phyloP scores from a whole-genome alignment of 441 rosid genomes.

The Populus hybrid region DNA sequence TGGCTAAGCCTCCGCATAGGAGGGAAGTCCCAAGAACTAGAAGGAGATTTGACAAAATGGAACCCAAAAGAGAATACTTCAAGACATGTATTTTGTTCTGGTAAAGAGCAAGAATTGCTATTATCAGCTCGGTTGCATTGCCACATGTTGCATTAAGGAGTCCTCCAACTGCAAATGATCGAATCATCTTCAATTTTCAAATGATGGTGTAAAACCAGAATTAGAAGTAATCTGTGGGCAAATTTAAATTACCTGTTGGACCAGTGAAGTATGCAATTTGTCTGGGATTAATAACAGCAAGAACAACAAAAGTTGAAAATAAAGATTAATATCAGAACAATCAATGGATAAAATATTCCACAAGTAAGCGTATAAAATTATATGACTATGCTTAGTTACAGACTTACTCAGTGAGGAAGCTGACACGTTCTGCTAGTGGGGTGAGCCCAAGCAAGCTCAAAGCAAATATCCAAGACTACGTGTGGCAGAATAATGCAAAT shows the following conservation, averaged over 20 bases:
- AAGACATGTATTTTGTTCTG: constrained; percentile 65
- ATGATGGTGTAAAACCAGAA: not conserved
- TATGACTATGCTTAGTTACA: not conserved
- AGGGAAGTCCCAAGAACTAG: constrained; percentile 93
- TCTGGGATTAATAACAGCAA: constrained; percentile 36
- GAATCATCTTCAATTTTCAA: not conserved
- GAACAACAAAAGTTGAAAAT: not conserved
- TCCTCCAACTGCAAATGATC: constrained; percentile 66
- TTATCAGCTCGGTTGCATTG: constrained; percentile 88
- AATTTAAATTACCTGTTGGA: constrained; percentile 62
- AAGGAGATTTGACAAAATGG: constrained; percentile 89
- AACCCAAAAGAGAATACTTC: constrained; percentile 85
- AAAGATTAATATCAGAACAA: constrained; percentile 2
- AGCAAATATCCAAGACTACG: constrained; percentile 82
- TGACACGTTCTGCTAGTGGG: constrained; percentile 90
- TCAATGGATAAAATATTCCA: not conserved
- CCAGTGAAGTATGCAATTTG: constrained; percentile 84
- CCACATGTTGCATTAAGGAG: constrained; percentile 96
- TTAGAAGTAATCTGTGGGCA: not conserved
- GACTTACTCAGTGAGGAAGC: constrained; percentile 91
- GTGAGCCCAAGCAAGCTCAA: constrained; percentile 81
- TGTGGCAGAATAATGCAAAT: not conserved
- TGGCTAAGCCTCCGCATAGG: constrained; percentile 84
- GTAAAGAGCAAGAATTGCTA: constrained; percentile 73
- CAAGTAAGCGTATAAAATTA: not conserved